These are phyloP conservation scores for Linanthus parryae DNA, from an alignment of 148 eudicot species.

Conservation along the genomic window DNA sequence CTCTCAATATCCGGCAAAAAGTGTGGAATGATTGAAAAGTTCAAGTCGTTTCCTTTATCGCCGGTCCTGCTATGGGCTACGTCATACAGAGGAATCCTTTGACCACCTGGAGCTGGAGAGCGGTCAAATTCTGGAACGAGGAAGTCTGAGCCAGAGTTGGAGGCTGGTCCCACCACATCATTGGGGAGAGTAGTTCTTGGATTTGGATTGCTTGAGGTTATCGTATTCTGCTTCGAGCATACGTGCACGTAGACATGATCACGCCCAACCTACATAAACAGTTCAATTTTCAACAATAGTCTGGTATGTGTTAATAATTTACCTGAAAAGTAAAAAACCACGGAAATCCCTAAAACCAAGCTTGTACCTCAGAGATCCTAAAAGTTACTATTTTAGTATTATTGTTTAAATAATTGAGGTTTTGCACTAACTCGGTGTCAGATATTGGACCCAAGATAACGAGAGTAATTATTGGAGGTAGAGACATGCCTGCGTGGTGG, in stretches of 20 bases:
- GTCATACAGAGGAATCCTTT: slow-evolving; percentile 49
- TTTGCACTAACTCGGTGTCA: too few species aligned
- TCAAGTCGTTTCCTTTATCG: slow-evolving; percentile 93
- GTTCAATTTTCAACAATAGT: too few species aligned
- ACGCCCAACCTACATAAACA: slow-evolving; percentile 50
- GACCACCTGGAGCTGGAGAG: slow-evolving; percentile 54
- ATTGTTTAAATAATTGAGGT: too few species aligned
- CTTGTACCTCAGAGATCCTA: too few species aligned
- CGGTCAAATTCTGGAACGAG: slow-evolving; percentile 11
- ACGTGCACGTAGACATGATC: slow-evolving; percentile 51
- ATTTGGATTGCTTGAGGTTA: slow-evolving; percentile 18
- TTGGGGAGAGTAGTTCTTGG: slow-evolving; percentile 1
- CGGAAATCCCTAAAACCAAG: too few species aligned
- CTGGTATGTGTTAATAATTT: too few species aligned
- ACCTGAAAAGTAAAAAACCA: too few species aligned
- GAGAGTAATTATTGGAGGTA: too few species aligned
- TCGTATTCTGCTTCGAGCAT: slow-evolving; percentile 30
- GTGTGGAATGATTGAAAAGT: slow-evolving; percentile 88
- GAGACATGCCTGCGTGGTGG: too few species aligned
- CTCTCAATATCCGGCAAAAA: slow-evolving; percentile 57
- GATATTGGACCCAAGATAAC: too few species aligned
- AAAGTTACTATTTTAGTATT: too few species aligned
- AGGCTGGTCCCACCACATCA: slow-evolving; percentile 16
- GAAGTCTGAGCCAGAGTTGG: slow-evolving; percentile 12
- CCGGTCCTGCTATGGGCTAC: slow-evolving; percentile 93